Percentiles rank a stretch among this genome's conserved stretches.
Conservation (phyloP, 1,139 yeast genomes). For the Saccharomycopsis crataegensis region DNA sequence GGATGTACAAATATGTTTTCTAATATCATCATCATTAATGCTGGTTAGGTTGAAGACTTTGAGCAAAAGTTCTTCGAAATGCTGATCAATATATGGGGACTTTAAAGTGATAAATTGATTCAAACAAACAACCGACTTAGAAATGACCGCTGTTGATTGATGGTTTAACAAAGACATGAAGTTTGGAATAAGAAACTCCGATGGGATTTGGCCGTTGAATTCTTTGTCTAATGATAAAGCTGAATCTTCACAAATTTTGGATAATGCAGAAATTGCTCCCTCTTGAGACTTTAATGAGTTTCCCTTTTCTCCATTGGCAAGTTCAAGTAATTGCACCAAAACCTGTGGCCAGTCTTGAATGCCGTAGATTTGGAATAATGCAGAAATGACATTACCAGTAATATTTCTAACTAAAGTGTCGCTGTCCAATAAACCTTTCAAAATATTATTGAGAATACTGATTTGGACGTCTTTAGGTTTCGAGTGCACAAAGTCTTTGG, state of each 20-base stretch:
- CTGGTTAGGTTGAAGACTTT: slow-evolving; percentile 59
- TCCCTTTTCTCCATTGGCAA: slow-evolving; percentile 40
- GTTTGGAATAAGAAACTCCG: slow-evolving; percentile 58
- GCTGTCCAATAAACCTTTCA: slow-evolving; percentile 59
- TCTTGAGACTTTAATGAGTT: slow-evolving; percentile 41
- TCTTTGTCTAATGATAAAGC: slow-evolving; percentile 50
- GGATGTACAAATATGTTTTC: slow-evolving; percentile 71
- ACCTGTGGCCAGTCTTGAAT: slow-evolving; percentile 68
- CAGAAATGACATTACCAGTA: slow-evolving; percentile 84
- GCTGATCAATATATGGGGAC: slow-evolving; percentile 55
- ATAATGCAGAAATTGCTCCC: slow-evolving; percentile 75
- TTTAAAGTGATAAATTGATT: slow-evolving; percentile 69
- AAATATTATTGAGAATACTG: slow-evolving; percentile 54
- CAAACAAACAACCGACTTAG: slow-evolving; percentile 63
- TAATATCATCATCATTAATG: slow-evolving; percentile 52
- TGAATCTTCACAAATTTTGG: slow-evolving; percentile 85
- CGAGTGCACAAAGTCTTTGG: slow-evolving; percentile 28
- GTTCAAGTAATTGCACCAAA: slow-evolving; percentile 56
- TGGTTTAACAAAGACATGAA: slow-evolving; percentile 46
- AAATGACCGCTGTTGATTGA: slow-evolving; percentile 42
- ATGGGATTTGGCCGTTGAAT: slow-evolving; percentile 59
- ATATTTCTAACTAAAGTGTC: slow-evolving; percentile 69
- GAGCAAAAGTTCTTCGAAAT: slow-evolving; percentile 58
- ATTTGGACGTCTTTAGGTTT: slow-evolving; percentile 33
- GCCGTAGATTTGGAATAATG: slow-evolving; percentile 70